A percentile compares a stretch with the other conserved stretches of the same genome.
phyloP scores from a whole-genome alignment of 768 basidiomycete species.

The Tylopilus sp. region DNA sequence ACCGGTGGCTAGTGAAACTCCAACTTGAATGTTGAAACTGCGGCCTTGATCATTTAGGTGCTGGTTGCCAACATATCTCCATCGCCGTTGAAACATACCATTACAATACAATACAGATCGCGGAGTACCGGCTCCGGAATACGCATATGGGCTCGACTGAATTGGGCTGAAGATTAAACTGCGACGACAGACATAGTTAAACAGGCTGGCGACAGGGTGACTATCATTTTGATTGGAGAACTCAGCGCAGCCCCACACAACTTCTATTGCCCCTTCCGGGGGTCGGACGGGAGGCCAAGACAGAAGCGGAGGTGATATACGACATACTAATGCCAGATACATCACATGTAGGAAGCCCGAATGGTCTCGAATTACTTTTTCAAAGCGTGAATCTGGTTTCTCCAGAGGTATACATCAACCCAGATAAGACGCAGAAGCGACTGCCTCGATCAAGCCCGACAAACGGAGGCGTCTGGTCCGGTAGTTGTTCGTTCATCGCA shows the following conservation, averaged over 20 bases:
- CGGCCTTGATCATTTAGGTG: not conserved
- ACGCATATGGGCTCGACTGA: not conserved
- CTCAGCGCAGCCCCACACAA: not conserved
- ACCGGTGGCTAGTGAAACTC: constrained; percentile 1
- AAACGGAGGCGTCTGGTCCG: not conserved
- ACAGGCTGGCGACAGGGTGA: not conserved
- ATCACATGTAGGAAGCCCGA: not conserved
- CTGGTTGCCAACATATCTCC: constrained; percentile 3
- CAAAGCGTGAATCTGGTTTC: not conserved
- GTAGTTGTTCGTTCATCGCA: not conserved
- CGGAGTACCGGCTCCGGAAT: constrained; percentile 5
- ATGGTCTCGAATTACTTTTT: not conserved
- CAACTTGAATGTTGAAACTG: not conserved
- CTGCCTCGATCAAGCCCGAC: not conserved
- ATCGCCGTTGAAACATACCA: constrained; percentile 1
- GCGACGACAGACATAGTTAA: not conserved
- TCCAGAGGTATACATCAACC: not conserved
- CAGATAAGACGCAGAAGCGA: not conserved
- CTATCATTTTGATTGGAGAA: not conserved
- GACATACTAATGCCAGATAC: no score
- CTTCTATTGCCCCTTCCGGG: not conserved
- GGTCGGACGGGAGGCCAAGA: not conserved
- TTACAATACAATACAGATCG: constrained; percentile 16
- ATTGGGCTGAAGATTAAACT: not conserved
- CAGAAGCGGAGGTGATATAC: not conserved